Base-by-base conservation (phyloP, 257 asterid species). In the Paraleonurus japonicus region DNA sequence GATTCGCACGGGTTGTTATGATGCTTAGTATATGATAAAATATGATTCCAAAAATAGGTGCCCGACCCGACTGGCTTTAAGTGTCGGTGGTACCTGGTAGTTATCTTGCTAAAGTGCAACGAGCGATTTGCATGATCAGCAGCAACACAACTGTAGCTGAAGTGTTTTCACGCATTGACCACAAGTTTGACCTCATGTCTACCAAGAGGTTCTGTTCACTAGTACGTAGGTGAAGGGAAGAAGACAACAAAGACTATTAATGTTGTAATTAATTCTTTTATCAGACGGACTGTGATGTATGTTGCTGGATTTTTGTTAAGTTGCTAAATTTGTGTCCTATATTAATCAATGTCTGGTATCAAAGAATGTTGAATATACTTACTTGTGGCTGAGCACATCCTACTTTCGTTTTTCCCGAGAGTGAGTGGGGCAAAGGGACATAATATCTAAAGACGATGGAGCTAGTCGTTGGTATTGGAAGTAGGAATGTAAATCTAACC, bases 181-280 rank as follows among this genome's bases (percentile, higher is more conserved):
- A 59, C 78, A 77, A 77, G 55, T 67, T 72, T 33, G 81, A 77
- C 32, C 75, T 77, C 62, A 72, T 77, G 81, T 72, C 60, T 7
- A 50, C 81, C 3, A 77, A 77, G 78, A 53, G 75, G 15, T 20
- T 77, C 72, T 28, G 81, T 72, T 7, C 81, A 77, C 77, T 77
- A 77, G 81, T 77, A 77, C 6, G 81, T 77, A 6, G 78, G 81
- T 37, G 81, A 77, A 67, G 78, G 81, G 11, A 89, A 65, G 97
- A 89, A 23, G 96, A 86, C 28, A 81, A 78, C 5, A 96, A 87
- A 17, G 96, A 90, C 37, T 86, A 87, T 65, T 85, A 76, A 79
- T 58, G 4, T 58, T 53, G 60, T 20, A 22, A 47, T 5, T 20
- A 22, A 47, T 5, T 6, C 32, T 54, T 13, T 54, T 54, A 54